Evolutionary conservation across 768 basidiomycete species (phyloP), one percentile per base, ranked within the genome.

Genomic region (Russula griseocarnosa): DNA sequence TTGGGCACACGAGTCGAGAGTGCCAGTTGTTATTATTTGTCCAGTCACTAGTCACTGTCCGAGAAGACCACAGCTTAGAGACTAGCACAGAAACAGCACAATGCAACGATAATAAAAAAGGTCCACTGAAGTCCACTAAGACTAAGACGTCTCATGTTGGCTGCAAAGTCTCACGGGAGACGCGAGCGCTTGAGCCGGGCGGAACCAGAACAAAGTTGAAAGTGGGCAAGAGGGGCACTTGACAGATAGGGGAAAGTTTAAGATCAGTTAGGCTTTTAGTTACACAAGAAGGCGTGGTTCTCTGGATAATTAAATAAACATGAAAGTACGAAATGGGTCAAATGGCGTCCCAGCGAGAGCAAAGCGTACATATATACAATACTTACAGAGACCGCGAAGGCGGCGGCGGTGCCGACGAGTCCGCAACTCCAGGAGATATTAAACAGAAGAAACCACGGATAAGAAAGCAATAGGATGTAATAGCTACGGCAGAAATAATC

Each of bases 351-450:
- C 63, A 44, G 58, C 63, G 63, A 64, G 28, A 50, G 63, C 53
- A 60, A 58, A 61, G 64, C 64, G 60, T 65, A 65, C 64, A 65
- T 65, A 65, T 55, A 65, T 65, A 65, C 59, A 47, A 65, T 65
- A 65, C 64, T 65, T 65, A 65, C 40, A 56, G 30, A 44, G 55
- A 59, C 54, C 59, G 63, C 55, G 40, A 47, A 47, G 18, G 55
- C 55, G 40, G 26, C 49, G 47, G 49, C 49, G 47, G 49, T 18
- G 26, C 26, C 46, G 30, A 46, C 49, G 32, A 24, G 16, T 57
- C 50, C 42, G 40, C 64, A 57, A 28, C 49, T 38, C 38, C 58
- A 50, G 52, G 20, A 46, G 28, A 51, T 49, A 60, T 60, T 61
- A 61, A 57, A 61, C 49, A 65, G 28, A 40, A 57, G 59, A 60